These are phyloP conservation scores for Lavandula angustifolia DNA, from an alignment of 257 asterid species.

Conservation along the genomic window DNA sequence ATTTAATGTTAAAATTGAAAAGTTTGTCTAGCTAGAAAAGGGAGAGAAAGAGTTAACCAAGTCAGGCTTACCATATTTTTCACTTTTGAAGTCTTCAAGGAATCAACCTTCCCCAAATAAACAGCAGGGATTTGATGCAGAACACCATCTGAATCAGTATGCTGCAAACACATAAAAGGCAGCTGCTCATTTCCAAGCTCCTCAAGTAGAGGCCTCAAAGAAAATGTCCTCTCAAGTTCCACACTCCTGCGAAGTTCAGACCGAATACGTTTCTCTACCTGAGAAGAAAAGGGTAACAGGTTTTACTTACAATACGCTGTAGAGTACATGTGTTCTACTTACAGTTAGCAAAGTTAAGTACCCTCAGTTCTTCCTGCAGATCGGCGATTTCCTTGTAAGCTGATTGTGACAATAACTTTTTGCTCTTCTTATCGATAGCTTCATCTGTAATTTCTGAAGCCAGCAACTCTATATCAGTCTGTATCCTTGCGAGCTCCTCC, in stretches of 20 bases:
- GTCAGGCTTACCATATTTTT: constrained; percentile 61
- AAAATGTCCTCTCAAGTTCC: constrained; percentile 78
- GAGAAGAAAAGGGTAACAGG: constrained; percentile 32
- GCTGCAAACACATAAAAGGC: constrained; percentile 81
- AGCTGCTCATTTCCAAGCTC: constrained; percentile 73
- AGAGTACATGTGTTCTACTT: constrained; percentile 7
- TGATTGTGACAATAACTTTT: constrained; percentile 56
- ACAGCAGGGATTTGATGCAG: constrained; percentile 81
- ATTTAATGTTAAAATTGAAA: not conserved
- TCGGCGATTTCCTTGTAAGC: constrained; percentile 79
- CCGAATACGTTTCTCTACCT: constrained; percentile 82
- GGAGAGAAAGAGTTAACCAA: constrained; percentile 21
- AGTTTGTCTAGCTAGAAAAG: not conserved
- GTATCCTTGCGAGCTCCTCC: constrained; percentile 83
- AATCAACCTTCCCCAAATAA: constrained; percentile 83
- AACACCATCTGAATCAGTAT: constrained; percentile 72
- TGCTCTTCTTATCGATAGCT: constrained; percentile 81
- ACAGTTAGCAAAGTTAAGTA: constrained; percentile 36
- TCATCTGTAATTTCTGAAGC: constrained; percentile 82
- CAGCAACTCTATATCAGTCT: constrained; percentile 73
- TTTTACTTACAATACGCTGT: constrained; percentile 25
- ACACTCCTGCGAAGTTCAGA: constrained; percentile 69
- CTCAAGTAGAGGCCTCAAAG: constrained; percentile 73
- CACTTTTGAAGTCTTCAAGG: constrained; percentile 59
- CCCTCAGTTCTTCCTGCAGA: constrained; percentile 89